These are phyloP conservation scores for Saccharum officinarum DNA, from an alignment of 176 grass and related monocot species.

Conservation along the genomic window DNA sequence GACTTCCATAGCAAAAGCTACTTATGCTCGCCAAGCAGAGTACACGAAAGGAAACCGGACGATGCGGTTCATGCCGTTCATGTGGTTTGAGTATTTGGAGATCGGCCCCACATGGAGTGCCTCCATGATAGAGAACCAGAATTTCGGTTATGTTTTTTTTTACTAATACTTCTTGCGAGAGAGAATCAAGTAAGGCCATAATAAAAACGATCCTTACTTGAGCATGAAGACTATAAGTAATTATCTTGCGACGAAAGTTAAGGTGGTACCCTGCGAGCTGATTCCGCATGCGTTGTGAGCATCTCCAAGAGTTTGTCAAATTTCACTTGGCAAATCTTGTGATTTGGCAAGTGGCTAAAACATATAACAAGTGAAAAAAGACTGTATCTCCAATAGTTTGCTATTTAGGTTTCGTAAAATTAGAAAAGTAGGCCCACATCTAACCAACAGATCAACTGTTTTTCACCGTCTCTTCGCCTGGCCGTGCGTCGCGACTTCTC, in stretches of 20 bases:
- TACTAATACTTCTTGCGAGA: background rate
- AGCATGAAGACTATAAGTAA: constrained; percentile 14
- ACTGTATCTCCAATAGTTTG: too few relatives aligned
- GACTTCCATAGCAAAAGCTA: background rate
- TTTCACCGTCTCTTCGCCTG: too few relatives aligned
- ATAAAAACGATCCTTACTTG: constrained; percentile 1
- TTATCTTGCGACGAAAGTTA: constrained; percentile 8
- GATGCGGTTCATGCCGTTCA: background rate
- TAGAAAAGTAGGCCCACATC: too few relatives aligned
- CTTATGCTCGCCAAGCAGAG: background rate
- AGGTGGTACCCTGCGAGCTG: background rate
- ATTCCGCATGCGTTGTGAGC: background rate
- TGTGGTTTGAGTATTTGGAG: background rate
- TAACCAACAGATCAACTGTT: too few relatives aligned
- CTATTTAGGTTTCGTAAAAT: too few relatives aligned
- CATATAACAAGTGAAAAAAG: too few relatives aligned
- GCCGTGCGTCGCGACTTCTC: too few relatives aligned
- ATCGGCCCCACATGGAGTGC: background rate
- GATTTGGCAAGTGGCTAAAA: too few relatives aligned
- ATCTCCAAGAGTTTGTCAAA: too few relatives aligned
- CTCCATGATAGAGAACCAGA: background rate
- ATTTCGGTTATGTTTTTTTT: background rate
- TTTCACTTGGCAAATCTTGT: too few relatives aligned
- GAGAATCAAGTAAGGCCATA: background rate
- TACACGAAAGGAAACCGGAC: background rate